Percentiles rank a stretch among this genome's conserved stretches.
Conservation (phyloP, 768 basidiomycete genomes). For the Phanerochaete sordida region DNA sequence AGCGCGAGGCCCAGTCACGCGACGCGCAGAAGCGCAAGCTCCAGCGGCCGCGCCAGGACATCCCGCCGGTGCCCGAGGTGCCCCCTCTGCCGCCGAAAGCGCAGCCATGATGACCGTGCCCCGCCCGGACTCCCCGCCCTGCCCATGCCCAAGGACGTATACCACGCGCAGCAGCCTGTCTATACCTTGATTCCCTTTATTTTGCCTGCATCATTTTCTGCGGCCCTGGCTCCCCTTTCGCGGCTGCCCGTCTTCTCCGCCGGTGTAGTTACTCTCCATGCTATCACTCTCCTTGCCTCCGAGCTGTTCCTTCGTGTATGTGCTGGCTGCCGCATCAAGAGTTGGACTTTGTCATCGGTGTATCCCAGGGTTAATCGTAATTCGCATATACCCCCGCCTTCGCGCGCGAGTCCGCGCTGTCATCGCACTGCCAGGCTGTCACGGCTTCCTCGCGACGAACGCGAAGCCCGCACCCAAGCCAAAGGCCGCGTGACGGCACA, state of each 20-base stretch:
- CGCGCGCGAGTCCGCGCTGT: not conserved
- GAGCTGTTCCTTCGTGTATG: not conserved
- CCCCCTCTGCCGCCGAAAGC: conserved; percentile 22
- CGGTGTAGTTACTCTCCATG: not conserved
- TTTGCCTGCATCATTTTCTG: not conserved
- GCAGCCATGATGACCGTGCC: not conserved
- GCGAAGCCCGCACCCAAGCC: no score
- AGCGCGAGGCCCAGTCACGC: conserved; percentile 71
- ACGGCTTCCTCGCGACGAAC: no score
- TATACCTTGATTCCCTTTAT: not conserved
- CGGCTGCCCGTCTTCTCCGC: not conserved
- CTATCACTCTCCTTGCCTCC: not conserved
- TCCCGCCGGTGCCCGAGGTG: conserved; percentile 28
- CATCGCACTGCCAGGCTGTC: no score
- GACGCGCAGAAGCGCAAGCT: conserved; percentile 56
- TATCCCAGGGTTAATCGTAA: not conserved
- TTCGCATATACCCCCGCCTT: not conserved
- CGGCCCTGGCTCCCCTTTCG: not conserved
- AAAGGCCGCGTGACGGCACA: no score
- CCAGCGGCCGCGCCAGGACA: conserved; percentile 43
- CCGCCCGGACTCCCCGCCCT: not conserved
- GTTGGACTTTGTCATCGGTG: conserved; percentile 3
- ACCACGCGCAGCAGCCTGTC: conserved; percentile 1
- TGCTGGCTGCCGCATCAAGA: not conserved
- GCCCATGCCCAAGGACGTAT: not conserved